Conservation (phyloP, 2,329 filamentous ascomycete genomes). For the Colletotrichum spinosum region DNA sequence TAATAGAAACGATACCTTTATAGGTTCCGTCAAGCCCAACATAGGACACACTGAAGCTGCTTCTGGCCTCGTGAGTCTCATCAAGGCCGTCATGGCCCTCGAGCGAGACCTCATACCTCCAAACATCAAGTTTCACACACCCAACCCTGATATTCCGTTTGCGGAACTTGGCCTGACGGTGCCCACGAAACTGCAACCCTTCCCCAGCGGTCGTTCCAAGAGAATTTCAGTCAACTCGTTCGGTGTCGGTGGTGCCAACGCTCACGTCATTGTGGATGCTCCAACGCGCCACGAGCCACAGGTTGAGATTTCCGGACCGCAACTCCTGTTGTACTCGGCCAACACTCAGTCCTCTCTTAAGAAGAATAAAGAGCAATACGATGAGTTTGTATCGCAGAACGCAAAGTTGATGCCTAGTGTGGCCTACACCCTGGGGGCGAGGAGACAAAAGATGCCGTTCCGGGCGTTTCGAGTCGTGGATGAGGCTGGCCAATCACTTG, state of each 20-base stretch:
- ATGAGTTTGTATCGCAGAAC: too few relatives aligned
- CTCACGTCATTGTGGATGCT: conserved; percentile 37
- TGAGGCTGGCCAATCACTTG: background rate
- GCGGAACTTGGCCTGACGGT: conserved; percentile 40
- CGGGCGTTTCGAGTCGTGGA: conserved; percentile 35
- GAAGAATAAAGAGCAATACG: too few relatives aligned
- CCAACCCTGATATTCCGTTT: conserved; percentile 47
- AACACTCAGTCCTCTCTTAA: conserved; percentile 13
- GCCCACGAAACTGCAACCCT: conserved; percentile 40
- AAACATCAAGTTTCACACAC: conserved; percentile 47
- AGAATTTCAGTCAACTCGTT: conserved; percentile 61
- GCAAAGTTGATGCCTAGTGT: too few relatives aligned
- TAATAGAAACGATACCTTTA: conserved; percentile 35
- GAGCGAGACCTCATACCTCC: conserved; percentile 47
- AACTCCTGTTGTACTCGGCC: too few relatives aligned
- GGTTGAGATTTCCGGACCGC: background rate
- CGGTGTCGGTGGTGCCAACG: conserved; percentile 34
- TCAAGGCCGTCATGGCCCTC: conserved; percentile 48
- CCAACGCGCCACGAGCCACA: conserved; percentile 24
- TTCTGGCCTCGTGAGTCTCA: conserved; percentile 44
- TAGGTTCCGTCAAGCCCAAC: conserved; percentile 47
- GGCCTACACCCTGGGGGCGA: too few relatives aligned
- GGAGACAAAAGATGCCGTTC: background rate
- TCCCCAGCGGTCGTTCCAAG: conserved; percentile 47
- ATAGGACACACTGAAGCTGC: conserved; percentile 52